Conservation (phyloP, 305 asterid genomes). For the Fraxinus ornus region DNA sequence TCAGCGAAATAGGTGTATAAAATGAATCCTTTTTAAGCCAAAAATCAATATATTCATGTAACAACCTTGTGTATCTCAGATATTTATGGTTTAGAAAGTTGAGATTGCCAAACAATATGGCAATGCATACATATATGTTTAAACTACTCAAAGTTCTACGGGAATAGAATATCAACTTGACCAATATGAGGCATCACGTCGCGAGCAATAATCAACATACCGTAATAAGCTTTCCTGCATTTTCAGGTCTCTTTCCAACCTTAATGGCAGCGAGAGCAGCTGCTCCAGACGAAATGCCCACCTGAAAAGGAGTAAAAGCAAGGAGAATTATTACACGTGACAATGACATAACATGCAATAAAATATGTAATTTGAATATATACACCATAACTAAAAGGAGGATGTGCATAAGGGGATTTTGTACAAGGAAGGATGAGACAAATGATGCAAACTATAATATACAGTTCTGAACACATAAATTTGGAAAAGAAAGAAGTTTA, state of each 20-base stretch:
- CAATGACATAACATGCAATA: not conserved
- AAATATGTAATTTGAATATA: not conserved
- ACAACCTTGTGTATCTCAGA: not conserved
- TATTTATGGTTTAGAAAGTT: not conserved
- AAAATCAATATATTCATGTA: not conserved
- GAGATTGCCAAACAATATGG: not conserved
- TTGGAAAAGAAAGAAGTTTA: not conserved
- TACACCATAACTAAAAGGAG: not conserved
- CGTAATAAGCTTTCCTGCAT: conserved; percentile 92
- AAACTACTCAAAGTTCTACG: not conserved
- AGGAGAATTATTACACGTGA: conserved; percentile 8
- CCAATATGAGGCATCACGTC: conserved; percentile 11
- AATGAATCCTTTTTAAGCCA: not conserved
- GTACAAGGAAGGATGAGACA: not conserved
- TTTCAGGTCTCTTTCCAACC: conserved; percentile 93
- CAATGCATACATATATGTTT: conserved; percentile 16
- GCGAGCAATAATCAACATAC: conserved; percentile 39
- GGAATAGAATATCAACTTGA: conserved; percentile 1
- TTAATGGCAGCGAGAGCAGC: conserved; percentile 88
- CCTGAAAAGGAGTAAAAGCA: conserved; percentile 40
- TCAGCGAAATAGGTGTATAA: not conserved
- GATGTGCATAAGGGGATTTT: not conserved
- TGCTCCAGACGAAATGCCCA: conserved; percentile 99
- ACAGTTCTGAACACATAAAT: not conserved
- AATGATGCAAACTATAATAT: not conserved